phyloP scores from a whole-genome alignment of 2,329 filamentous ascomycete species.

The Fusarium penzigii region DNA sequence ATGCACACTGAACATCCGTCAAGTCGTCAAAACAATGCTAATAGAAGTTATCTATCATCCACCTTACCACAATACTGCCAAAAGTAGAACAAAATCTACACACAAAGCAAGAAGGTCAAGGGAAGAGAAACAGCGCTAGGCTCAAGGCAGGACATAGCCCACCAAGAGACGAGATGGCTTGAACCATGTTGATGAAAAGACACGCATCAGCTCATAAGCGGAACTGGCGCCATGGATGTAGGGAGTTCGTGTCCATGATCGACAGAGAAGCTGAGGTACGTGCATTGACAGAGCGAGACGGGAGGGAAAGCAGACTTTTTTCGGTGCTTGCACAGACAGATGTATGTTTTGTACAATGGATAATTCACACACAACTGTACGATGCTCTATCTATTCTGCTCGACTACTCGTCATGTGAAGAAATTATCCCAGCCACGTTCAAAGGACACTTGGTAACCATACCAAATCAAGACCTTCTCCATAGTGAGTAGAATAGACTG shows the following conservation, averaged over 20 bases:
- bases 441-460: too few species aligned
- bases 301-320: conserved; percentile 1
- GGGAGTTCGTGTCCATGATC: conserved; percentile 1
- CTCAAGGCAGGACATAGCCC: conserved; percentile 11
- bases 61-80: too few species aligned
- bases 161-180: conserved; percentile 16
- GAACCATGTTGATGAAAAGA: conserved; percentile 20
- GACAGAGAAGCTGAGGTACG: background rate
- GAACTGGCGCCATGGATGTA: conserved; percentile 6
- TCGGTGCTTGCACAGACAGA: conserved; percentile 12
- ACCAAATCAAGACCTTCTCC: too few species aligned
- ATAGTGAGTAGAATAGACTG: background rate
- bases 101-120: background rate
- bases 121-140: conserved; percentile 11
- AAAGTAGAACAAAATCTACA: too few species aligned
- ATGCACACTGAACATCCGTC: too few species aligned
- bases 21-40: too few species aligned
- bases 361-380: conserved; percentile 7
- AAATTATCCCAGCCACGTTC: too few species aligned
- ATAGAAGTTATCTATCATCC: too few species aligned
- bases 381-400: conserved; percentile 6
- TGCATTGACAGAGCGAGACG: background rate
- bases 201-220: conserved; percentile 20
- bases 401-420: too few species aligned
- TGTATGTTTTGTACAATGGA: conserved; percentile 17